These are phyloP conservation scores for Gleditsia sinensis DNA, from an alignment of 306 rosid species.

Conservation along the genomic window DNA sequence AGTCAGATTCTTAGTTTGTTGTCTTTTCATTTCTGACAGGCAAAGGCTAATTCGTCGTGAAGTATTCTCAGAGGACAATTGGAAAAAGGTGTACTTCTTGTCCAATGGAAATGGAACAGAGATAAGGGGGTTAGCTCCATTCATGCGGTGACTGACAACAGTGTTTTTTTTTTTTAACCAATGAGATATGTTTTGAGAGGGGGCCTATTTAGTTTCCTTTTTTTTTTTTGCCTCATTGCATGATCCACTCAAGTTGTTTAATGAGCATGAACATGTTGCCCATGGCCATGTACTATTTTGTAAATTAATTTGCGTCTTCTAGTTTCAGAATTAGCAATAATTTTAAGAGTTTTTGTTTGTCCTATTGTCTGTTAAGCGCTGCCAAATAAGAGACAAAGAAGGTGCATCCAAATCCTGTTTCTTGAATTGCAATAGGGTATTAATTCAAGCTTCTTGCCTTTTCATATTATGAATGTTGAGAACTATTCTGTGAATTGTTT, in stretches of 20 bases:
- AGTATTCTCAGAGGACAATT: constrained; percentile 80
- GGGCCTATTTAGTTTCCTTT: too few relatives aligned
- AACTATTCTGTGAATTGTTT: background rate
- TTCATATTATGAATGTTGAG: too few relatives aligned
- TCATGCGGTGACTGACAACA: constrained; percentile 59
- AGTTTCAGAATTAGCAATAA: constrained; percentile 1
- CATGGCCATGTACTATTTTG: constrained; percentile 33
- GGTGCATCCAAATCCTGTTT: too few relatives aligned
- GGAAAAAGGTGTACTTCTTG: constrained; percentile 84
- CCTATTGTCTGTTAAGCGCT: background rate
- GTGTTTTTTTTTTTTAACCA: too few relatives aligned
- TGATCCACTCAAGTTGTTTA: constrained; percentile 26
- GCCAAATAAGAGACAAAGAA: too few relatives aligned
- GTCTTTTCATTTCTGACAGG: constrained; percentile 52
- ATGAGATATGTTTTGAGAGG: constrained; percentile 10
- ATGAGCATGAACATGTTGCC: constrained; percentile 15
- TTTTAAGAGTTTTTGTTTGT: background rate
- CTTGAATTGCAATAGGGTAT: too few relatives aligned
- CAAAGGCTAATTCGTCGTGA: constrained; percentile 82
- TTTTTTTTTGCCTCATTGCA: constrained; percentile 6
- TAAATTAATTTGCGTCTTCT: constrained; percentile 28
- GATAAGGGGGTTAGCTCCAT: constrained; percentile 78
- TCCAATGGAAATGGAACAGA: constrained; percentile 92
- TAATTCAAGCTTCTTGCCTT: too few relatives aligned
- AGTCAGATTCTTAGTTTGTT: constrained; percentile 24